Base-by-base conservation (phyloP, 2,329 filamentous ascomycete species). In the Raffaelea ambrosiae region DNA sequence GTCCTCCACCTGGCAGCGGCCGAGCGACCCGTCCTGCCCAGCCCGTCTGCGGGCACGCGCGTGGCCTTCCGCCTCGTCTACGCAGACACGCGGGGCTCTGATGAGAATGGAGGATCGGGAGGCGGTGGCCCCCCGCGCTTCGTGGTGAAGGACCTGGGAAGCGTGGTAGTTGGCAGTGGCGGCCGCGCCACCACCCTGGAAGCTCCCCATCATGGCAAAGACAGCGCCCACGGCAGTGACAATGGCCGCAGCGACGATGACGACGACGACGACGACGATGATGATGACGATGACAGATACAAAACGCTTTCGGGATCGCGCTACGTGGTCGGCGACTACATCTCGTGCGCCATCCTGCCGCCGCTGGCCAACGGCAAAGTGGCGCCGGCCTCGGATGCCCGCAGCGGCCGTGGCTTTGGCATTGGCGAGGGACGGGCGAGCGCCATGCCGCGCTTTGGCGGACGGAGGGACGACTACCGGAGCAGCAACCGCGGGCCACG, bases 61-160 rank as follows among this genome's bases (percentile, higher is more conserved):
- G 74, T 96, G n/a, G 82, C 81, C 51, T 97, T 93, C 67, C 84
- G 90, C 43, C 77, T 95, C 18, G 80, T 96, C 47, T 95, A 86
- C 62, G 85, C 86, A 2, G 88, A 95, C 64, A 79, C 85, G 21
- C 67, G 61, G 20, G 58, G 55, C 18, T 18, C 45, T 46, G 19
- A 42, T 43, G 29, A 45, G 4, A 10, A 21, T 23, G n/a, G 38
- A 21, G n/a, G 35, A 3, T 38, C 19, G 8, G 36, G 41, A 5
- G 54, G 47, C 33, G 60, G 61, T 48, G 53, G 60, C 44, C 52
- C 54, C 43, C 78, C 53, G 10, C 77, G 83, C 29, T 95, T 86
- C 66, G 73, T 84, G 16, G 81, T 81, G 20, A 89, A 88, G 58
- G 88, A 95, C 51, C 72, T 97, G 0, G 91, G 91, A 0, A 90